phyloP scores from a whole-genome alignment of 164 flowering plant species.

The Brasenia schreberi region DNA sequence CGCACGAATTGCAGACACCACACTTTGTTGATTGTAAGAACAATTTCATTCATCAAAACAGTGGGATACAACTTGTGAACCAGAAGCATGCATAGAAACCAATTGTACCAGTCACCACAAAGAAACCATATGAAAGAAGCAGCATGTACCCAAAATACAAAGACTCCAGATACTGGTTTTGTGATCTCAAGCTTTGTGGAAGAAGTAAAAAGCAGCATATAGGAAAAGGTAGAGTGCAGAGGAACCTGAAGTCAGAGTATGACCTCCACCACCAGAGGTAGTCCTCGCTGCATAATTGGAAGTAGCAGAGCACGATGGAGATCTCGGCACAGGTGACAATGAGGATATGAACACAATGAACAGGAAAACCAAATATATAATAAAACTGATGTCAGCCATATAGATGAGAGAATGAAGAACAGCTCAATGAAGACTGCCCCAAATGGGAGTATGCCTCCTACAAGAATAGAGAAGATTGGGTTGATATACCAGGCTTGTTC shows the following conservation, averaged over 20 bases:
- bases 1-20: too few species aligned
- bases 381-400: constrained; percentile 93
- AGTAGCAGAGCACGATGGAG: constrained; percentile 87
- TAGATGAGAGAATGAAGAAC: constrained; percentile 82
- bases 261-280: constrained; percentile 99
- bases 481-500: constrained; percentile 90
- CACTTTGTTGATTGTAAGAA: not conserved
- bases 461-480: constrained; percentile 54
- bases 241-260: constrained; percentile 77
- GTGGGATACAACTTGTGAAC: constrained; percentile 42
- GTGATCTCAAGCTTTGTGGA: constrained; percentile 71
- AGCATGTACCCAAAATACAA: constrained; percentile 88
- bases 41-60: not conserved
- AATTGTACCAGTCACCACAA: constrained; percentile 80
- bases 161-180: constrained; percentile 63
- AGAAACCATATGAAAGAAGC: constrained; percentile 73
- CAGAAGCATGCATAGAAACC: constrained; percentile 90
- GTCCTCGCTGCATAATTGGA: constrained; percentile 96
- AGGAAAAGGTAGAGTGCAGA: constrained; percentile 63
- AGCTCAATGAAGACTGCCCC: constrained; percentile 92
- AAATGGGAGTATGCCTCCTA: constrained; percentile 89
- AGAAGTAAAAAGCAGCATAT: constrained; percentile 42
- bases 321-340: constrained; percentile 85
- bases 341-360: constrained; percentile 69
- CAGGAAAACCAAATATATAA: constrained; percentile 83